These are phyloP conservation scores for Apiotrichum akiyoshidainum DNA, from an alignment of 1,284 basidiomycete species.

Conservation along the genomic window DNA sequence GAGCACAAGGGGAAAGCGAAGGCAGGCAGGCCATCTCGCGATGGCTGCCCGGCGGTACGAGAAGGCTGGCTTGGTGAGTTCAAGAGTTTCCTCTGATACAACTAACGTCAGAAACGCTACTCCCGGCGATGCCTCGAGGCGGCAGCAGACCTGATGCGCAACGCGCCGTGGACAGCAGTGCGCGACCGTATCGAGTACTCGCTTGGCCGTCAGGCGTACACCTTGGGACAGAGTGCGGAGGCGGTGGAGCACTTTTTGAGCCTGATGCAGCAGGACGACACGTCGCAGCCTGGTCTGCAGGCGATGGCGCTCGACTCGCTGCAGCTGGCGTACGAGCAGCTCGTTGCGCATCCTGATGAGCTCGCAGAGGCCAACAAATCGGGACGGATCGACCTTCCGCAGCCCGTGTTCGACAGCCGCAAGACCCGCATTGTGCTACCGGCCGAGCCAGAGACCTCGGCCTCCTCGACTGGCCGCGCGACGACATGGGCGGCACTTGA, in stretches of 20 bases:
- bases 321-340: conserved; percentile 52
- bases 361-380: conserved; percentile 25
- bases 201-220: conserved; percentile 56
- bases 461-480: not conserved
- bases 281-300: conserved; percentile 38
- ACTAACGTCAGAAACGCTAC: conserved; percentile 48
- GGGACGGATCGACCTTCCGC: conserved; percentile 33
- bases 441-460: conserved; percentile 21
- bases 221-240: conserved; percentile 51
- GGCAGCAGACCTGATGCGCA: conserved; percentile 45
- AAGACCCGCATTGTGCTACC: conserved; percentile 33
- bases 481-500: conserved; percentile 33
- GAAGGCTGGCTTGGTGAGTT: conserved; percentile 54
- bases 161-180: conserved; percentile 51
- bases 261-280: conserved; percentile 45
- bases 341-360: conserved; percentile 33
- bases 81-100: too few species aligned
- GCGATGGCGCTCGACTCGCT: conserved; percentile 53
- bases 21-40: conserved; percentile 53
- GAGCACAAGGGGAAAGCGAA: conserved; percentile 37
- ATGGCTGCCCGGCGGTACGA: conserved; percentile 56
- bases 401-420: conserved; percentile 39
- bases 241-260: conserved; percentile 53
- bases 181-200: conserved; percentile 54
- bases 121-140: conserved; percentile 51